Conservation (phyloP, 805 yeast species). For the Cyberlindnera xishuangbannaensis region DNA sequence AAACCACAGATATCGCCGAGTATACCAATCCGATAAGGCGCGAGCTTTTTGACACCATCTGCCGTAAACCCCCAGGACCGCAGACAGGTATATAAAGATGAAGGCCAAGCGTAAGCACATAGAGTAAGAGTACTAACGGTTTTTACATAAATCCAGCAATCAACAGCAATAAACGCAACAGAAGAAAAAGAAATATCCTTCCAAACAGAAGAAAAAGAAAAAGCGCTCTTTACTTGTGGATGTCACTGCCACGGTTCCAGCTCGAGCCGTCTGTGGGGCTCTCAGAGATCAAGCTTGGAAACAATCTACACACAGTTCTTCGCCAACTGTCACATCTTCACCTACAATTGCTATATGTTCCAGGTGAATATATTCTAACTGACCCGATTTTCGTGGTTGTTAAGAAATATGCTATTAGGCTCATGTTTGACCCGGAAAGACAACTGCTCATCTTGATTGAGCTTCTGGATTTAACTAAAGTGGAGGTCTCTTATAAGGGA, state of each 20-base stretch:
- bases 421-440: conserved; percentile 5
- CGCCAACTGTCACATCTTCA: conserved; percentile 7
- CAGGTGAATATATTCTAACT: background rate
- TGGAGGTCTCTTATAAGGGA: conserved; percentile 13
- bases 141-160: too few relatives aligned
- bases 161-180: too few relatives aligned
- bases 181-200: too few relatives aligned
- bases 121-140: too few relatives aligned
- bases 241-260: conserved; percentile 8
- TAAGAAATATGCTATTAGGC: conserved; percentile 5
- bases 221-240: too few relatives aligned
- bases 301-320: conserved; percentile 7
- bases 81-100: too few relatives aligned
- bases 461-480: conserved; percentile 6
- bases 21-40: too few relatives aligned
- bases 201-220: too few relatives aligned
- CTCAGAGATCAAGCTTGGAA: conserved; percentile 14
- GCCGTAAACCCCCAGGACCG: too few relatives aligned
- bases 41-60: too few relatives aligned
- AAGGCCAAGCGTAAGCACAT: too few relatives aligned
- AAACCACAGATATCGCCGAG: too few relatives aligned
- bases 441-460: conserved; percentile 16
- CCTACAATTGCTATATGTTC: conserved; percentile 2
- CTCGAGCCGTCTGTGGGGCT: conserved; percentile 10
- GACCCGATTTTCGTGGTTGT: conserved; percentile 2